Percentiles rank a stretch among this genome's conserved stretches.
Evolutionary conservation across 371 early-diverging fungal genomes (phyloP).

Genomic region (Mycotypha africana): DNA sequence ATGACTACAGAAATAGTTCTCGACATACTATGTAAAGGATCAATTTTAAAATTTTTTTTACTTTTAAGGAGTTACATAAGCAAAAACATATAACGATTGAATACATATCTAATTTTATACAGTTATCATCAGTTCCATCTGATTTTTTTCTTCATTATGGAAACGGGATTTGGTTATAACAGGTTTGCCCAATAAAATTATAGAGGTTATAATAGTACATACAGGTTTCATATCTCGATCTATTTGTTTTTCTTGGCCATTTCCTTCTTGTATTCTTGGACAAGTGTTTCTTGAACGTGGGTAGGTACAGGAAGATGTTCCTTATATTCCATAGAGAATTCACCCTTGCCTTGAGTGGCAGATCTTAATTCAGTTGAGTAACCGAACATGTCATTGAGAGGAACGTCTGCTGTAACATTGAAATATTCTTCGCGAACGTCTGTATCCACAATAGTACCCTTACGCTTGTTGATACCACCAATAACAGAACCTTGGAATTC

Average conservation of each 20-base stretch:
- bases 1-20: too few species aligned
- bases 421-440: conserved; percentile 95
- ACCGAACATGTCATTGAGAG: conserved; percentile 97
- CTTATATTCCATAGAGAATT: conserved; percentile 97
- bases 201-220: too few species aligned
- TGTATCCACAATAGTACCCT: conserved; percentile 91
- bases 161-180: too few species aligned
- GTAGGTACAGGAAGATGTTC: conserved; percentile 79
- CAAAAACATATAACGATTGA: too few species aligned
- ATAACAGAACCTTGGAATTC: conserved; percentile 96
- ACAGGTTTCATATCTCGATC: too few species aligned
- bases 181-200: too few species aligned
- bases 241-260: conserved; percentile 19
- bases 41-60: too few species aligned
- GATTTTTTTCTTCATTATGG: too few species aligned
- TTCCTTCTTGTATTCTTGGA: conserved; percentile 65
- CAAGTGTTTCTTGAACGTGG: conserved; percentile 79
- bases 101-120: too few species aligned
- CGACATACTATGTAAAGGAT: too few species aligned
- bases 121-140: too few species aligned
- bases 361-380: conserved; percentile 94
- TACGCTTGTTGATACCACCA: conserved; percentile 92
- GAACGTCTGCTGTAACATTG: conserved; percentile 78
- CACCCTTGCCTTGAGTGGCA: conserved; percentile 96
- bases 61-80: too few species aligned